Conservation (phyloP, 2,329 filamentous ascomycete species). For the Chaetomium globosum region DNA sequence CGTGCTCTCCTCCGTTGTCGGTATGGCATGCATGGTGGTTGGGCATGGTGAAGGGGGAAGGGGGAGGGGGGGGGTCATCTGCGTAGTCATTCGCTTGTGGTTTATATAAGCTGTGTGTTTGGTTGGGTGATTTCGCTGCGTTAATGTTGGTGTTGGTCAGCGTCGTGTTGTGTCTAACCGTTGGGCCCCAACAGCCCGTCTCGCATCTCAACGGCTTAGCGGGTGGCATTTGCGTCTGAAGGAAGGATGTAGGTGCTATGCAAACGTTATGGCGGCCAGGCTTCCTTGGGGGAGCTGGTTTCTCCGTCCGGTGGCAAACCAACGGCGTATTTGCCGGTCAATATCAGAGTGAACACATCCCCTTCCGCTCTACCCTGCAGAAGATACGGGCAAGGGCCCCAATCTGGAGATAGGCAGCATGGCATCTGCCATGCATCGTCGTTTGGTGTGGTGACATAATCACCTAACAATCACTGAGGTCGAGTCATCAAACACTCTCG, state of each 20-base stretch:
- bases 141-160: not conserved
- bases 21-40: too few relatives aligned
- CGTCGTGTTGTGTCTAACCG: not conserved
- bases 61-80: too few relatives aligned
- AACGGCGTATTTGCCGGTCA: not conserved
- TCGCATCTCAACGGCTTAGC: too few relatives aligned
- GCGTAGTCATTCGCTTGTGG: not conserved
- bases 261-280: not conserved
- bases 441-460: too few relatives aligned
- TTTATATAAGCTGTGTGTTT: not conserved
- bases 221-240: too few relatives aligned
- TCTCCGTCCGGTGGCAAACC: too few relatives aligned
- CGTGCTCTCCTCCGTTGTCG: too few relatives aligned
- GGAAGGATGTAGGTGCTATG: too few relatives aligned
- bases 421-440: too few relatives aligned
- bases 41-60: not conserved
- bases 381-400: not conserved
- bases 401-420: not conserved
- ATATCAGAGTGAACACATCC: not conserved
- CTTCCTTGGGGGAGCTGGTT: not conserved
- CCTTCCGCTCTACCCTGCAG: not conserved
- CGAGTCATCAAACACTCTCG: too few relatives aligned
- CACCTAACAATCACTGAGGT: too few relatives aligned
- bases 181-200: not conserved
- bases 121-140: not conserved